Conservation (phyloP, 2,329 filamentous ascomycete genomes). For the Ascochyta lentis region DNA sequence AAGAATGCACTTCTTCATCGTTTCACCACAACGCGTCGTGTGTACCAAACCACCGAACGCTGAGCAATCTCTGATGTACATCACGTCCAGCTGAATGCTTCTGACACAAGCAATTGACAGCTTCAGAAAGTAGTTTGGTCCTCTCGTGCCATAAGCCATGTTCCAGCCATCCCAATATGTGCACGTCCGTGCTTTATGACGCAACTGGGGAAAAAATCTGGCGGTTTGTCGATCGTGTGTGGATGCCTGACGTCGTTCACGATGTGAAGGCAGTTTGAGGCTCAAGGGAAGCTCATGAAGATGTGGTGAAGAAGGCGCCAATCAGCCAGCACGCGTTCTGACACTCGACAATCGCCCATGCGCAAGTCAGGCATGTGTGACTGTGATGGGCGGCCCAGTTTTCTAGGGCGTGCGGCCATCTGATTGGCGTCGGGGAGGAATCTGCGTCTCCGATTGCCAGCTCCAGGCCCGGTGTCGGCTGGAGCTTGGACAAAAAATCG, state of each 20-base stretch:
- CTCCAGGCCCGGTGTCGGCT: slow-evolving; percentile 17
- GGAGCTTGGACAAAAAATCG: slow-evolving; percentile 22
- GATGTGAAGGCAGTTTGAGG: neutral
- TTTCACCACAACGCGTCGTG: neutral
- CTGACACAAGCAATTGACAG: neutral
- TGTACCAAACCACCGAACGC: neutral
- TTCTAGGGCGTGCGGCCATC: neutral
- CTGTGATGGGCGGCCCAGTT: slow-evolving; percentile 9
- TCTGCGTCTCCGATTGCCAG: slow-evolving; percentile 11
- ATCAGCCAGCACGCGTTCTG: slow-evolving; percentile 1
- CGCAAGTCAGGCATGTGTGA: slow-evolving; percentile 6
- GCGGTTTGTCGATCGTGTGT: slow-evolving; percentile 12
- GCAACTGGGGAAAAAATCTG: slow-evolving; percentile 15
- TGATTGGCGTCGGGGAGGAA: slow-evolving; percentile 19
- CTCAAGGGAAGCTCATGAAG: neutral
- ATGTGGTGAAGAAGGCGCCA: neutral
- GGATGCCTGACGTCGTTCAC: slow-evolving; percentile 2
- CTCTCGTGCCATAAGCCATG: neutral
- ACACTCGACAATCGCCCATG: neutral
- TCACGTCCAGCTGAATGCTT: neutral
- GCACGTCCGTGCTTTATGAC: slow-evolving; percentile 13
- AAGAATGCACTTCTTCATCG: neutral
- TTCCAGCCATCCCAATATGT: slow-evolving; percentile 4
- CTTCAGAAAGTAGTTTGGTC: neutral
- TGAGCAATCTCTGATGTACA: neutral